Evolutionary conservation across 768 basidiomycete species (phyloP).

Genomic region (Cystobasidium onofrii): DNA sequence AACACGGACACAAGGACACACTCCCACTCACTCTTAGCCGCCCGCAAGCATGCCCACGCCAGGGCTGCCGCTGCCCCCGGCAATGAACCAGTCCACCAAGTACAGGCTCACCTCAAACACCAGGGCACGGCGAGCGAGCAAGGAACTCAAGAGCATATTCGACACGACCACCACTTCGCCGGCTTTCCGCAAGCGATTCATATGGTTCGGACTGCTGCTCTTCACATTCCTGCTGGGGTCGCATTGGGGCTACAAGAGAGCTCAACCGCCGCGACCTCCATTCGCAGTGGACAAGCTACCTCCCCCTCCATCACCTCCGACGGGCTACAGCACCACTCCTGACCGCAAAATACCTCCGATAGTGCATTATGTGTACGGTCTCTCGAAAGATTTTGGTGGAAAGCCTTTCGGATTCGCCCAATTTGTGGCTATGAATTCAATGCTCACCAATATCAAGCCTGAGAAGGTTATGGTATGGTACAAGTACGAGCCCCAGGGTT

Average conservation of each 20-base stretch:
- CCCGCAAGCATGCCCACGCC: conserved; percentile 6
- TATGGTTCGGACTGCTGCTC: not conserved
- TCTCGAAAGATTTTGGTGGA: conserved; percentile 39
- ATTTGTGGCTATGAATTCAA: conserved; percentile 44
- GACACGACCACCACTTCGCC: not conserved
- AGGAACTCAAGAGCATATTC: not conserved
- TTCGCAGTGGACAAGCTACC: conserved; percentile 58
- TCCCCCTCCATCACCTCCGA: not conserved
- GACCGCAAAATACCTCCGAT: conserved; percentile 51
- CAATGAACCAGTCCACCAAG: not conserved
- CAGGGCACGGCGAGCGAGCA: not conserved
- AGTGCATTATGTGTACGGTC: conserved; percentile 46
- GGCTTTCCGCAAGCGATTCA: not conserved
- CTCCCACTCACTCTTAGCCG: not conserved
- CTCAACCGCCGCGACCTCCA: conserved; percentile 42
- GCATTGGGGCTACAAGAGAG: conserved; percentile 1
- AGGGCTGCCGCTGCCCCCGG: conserved; percentile 17
- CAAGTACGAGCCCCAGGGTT: conserved; percentile 42
- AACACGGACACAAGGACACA: no score
- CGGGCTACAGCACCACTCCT: conserved; percentile 52
- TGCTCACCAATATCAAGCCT: conserved; percentile 42
- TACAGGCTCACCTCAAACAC: not conserved
- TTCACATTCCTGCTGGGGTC: conserved; percentile 10
- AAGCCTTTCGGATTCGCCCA: conserved; percentile 39
- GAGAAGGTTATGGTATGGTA: conserved; percentile 45